Percentiles rank a stretch among this genome's conserved stretches.
These are phyloP conservation scores for Nicotiana knightiana DNA, from an alignment of 257 asterid genomes.

Conservation along the genomic window DNA sequence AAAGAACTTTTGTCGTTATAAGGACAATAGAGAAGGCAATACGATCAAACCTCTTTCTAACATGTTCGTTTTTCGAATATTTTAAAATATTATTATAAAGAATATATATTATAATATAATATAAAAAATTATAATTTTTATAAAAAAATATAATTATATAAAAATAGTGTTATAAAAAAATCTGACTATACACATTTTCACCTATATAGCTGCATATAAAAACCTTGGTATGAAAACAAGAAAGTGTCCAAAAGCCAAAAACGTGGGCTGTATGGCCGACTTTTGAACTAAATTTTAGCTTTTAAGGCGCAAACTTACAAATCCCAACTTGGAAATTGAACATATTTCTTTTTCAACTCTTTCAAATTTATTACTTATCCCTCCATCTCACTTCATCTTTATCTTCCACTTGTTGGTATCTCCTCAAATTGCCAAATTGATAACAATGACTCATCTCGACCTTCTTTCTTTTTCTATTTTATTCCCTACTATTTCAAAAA, in stretches of 20 bases:
- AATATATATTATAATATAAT: too few relatives aligned
- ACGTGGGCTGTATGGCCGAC: slow-evolving; percentile 20
- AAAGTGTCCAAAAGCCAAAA: not conserved
- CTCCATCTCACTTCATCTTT: slow-evolving; percentile 4
- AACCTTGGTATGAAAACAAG: slow-evolving; percentile 16
- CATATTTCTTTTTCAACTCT: not conserved
- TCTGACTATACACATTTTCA: not conserved
- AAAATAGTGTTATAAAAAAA: too few relatives aligned
- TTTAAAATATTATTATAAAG: too few relatives aligned
- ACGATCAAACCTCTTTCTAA: too few relatives aligned
- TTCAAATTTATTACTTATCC: not conserved
- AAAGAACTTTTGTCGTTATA: not conserved
- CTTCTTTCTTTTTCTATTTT: not conserved
- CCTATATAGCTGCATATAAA: not conserved
- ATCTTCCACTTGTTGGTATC: slow-evolving; percentile 10
- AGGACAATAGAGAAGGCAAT: not conserved
- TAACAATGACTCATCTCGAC: not conserved
- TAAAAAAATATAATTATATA: too few relatives aligned
- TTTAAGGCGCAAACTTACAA: slow-evolving; percentile 16
- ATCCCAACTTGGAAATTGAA: slow-evolving; percentile 16
- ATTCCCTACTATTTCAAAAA: slow-evolving; percentile 8
- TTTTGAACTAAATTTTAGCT: slow-evolving; percentile 1
- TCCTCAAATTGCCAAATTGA: slow-evolving; percentile 8
- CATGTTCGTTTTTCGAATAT: too few relatives aligned
- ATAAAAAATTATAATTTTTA: too few relatives aligned